Percentiles rank a stretch among this genome's conserved stretches.
These are phyloP conservation scores for Penicillium sclerotiorum DNA, from an alignment of 2,329 filamentous ascomycete genomes.

Conservation along the genomic window DNA sequence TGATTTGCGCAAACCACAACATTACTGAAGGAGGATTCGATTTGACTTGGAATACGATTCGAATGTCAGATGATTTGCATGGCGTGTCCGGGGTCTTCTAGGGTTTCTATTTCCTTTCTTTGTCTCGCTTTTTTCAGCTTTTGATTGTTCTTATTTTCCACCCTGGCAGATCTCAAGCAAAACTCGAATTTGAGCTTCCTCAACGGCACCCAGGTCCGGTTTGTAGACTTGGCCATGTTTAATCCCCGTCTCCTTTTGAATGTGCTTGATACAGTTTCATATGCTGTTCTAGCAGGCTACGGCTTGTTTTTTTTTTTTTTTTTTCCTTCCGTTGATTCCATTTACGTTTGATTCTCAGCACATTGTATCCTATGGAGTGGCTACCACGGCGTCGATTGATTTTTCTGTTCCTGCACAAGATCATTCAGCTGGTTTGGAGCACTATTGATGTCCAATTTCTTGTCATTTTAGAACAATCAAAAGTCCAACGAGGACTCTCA, in stretches of 20 bases:
- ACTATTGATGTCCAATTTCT: slow-evolving; percentile 12
- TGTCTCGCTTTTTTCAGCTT: slow-evolving; percentile 12
- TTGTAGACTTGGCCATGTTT: slow-evolving; percentile 12
- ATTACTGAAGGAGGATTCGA: slow-evolving; percentile 18
- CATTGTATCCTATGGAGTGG: slow-evolving; percentile 33
- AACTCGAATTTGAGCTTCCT: slow-evolving; percentile 1
- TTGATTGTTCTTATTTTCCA: slow-evolving; percentile 5
- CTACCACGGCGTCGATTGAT: slow-evolving; percentile 24
- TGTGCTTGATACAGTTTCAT: slow-evolving; percentile 2
- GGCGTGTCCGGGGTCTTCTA: slow-evolving; percentile 18
- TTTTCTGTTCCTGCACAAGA: slow-evolving; percentile 19
- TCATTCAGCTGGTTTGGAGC: slow-evolving; percentile 20
- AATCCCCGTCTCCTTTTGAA: slow-evolving; percentile 10
- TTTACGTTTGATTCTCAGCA: slow-evolving; percentile 21
- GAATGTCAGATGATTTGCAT: slow-evolving; percentile 28
- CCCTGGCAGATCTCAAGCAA: slow-evolving; percentile 11
- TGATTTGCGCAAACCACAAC: slow-evolving; percentile 18
- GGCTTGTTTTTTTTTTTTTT: slow-evolving; percentile 10
- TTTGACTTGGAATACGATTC: slow-evolving; percentile 20
- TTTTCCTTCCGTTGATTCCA: not conserved
- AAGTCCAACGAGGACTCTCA: slow-evolving; percentile 8
- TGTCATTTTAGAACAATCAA: slow-evolving; percentile 17
- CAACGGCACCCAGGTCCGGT: slow-evolving; percentile 2
- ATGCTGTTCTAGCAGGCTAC: slow-evolving; percentile 5
- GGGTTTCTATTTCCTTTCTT: slow-evolving; percentile 18